Conservation (phyloP, 441 rosid species). For the Eugenia klotzschiana region DNA sequence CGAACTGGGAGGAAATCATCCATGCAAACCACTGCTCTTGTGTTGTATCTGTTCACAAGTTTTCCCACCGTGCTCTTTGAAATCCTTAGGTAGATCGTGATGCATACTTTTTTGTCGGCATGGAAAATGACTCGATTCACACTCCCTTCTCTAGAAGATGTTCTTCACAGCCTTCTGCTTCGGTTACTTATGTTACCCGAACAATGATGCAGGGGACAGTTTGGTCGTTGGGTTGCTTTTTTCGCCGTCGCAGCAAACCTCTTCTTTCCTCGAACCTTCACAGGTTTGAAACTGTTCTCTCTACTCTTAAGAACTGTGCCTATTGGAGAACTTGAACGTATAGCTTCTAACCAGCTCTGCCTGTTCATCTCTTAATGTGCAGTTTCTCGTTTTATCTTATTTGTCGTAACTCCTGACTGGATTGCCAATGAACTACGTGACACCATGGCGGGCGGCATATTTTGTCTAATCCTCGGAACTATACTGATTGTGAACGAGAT, state of each 20-base stretch:
- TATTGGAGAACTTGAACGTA: background rate
- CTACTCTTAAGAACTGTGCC: background rate
- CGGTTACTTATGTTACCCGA: background rate
- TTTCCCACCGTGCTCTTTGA: constrained; percentile 29
- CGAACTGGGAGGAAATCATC: constrained; percentile 20
- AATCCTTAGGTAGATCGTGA: constrained; percentile 24
- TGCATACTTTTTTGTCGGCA: background rate
- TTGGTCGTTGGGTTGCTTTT: constrained; percentile 41
- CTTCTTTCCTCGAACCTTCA: constrained; percentile 24
- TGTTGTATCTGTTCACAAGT: constrained; percentile 21
- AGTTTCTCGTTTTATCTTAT: constrained; percentile 33
- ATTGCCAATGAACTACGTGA: constrained; percentile 23
- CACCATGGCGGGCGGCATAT: constrained; percentile 21
- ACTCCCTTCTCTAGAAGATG: background rate
- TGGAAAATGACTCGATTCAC: background rate
- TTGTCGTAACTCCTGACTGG: constrained; percentile 26
- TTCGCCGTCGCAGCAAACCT: constrained; percentile 23
- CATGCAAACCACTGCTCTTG: constrained; percentile 22
- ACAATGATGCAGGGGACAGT: constrained; percentile 25
- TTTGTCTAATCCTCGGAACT: constrained; percentile 20
- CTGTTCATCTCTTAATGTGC: background rate
- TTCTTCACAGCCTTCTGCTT: background rate
- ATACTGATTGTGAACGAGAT: constrained; percentile 12
- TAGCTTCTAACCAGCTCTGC: background rate
- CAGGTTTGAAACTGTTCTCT: constrained; percentile 15